Percentiles rank a stretch among this genome's conserved stretches.
Conservation (phyloP, 1,284 basidiomycete species). For the Boletus hoseneyae region DNA sequence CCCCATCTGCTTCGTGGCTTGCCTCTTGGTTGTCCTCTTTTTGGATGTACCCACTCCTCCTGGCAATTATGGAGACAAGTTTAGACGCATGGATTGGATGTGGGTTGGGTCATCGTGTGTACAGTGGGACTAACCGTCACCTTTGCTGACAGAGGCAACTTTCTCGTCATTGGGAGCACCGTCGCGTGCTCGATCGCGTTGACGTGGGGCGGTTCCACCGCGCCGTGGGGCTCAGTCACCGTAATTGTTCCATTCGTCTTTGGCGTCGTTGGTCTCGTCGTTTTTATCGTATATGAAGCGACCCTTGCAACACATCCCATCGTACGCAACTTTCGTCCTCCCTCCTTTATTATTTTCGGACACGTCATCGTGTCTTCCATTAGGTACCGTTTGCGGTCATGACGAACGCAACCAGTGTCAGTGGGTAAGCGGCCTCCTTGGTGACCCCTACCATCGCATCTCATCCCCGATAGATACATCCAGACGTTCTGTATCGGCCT, state of each 20-base stretch:
- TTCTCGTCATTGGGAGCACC: constrained; percentile 12
- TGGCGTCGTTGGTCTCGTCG: constrained; percentile 33
- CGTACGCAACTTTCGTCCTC: constrained; percentile 4
- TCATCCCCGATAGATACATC: constrained; percentile 13
- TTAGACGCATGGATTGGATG: constrained; percentile 19
- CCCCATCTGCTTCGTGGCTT: constrained; percentile 11
- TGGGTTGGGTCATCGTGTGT: background rate
- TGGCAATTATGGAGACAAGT: constrained; percentile 10
- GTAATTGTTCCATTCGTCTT: constrained; percentile 43
- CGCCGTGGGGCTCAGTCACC: constrained; percentile 39
- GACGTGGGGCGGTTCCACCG: constrained; percentile 18
- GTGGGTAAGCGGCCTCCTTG: constrained; percentile 10
- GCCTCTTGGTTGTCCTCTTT: constrained; percentile 4
- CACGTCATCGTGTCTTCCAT: background rate
- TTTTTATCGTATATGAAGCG: constrained; percentile 14
- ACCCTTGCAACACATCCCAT: constrained; percentile 15
- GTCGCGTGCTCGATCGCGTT: constrained; percentile 10
- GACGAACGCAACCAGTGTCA: constrained; percentile 13
- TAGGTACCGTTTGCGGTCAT: constrained; percentile 17
- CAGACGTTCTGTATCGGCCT: constrained; percentile 20
- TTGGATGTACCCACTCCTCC: constrained; percentile 13
- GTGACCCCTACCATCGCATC: background rate
- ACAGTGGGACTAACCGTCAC: background rate
- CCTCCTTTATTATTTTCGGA: background rate
- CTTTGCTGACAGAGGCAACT: constrained; percentile 9